phyloP scores from a whole-genome alignment of 2,329 filamentous ascomycete species.

The Neobulgaria alba region DNA sequence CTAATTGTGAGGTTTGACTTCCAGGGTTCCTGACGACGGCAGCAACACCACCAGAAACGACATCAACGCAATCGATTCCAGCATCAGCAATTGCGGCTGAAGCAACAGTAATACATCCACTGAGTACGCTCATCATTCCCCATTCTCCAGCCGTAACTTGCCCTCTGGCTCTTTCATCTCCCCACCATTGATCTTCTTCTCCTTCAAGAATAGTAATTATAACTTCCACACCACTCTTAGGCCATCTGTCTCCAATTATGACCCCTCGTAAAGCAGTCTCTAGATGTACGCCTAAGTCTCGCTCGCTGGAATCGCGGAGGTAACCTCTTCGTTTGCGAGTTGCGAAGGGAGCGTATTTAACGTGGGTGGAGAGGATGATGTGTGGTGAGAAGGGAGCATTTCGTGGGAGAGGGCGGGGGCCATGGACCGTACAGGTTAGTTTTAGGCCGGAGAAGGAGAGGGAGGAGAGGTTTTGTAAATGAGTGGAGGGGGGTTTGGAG shows the following conservation, averaged over 20 bases:
- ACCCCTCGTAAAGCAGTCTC: constrained; percentile 85
- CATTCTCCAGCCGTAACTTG: constrained; percentile 55
- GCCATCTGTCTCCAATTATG: constrained; percentile 89
- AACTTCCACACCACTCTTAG: constrained; percentile 96
- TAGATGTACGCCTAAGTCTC: constrained; percentile 83
- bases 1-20: constrained; percentile 35
- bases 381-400: constrained; percentile 89
- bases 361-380: constrained; percentile 81
- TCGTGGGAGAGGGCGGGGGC: constrained; percentile 80
- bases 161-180: constrained; percentile 42
- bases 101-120: constrained; percentile 87
- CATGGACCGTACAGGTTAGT: constrained; percentile 86
- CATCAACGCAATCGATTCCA: constrained; percentile 90
- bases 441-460: constrained; percentile 58
- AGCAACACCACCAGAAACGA: constrained; percentile 81
- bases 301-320: constrained; percentile 74
- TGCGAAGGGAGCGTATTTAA: constrained; percentile 96
- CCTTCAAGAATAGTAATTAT: constrained; percentile 89
- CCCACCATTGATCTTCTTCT: constrained; percentile 70
- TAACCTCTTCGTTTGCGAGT: constrained; percentile 76
- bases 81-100: constrained; percentile 90
- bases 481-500: constrained; percentile 37
- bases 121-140: constrained; percentile 85
- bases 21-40: constrained; percentile 51
- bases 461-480: constrained; percentile 38